A percentile compares a stretch with the other conserved stretches of the same genome.
Evolutionary conservation across 2,329 filamentous ascomycete species (phyloP).

Genomic region (Trichoderma guizhouense): DNA sequence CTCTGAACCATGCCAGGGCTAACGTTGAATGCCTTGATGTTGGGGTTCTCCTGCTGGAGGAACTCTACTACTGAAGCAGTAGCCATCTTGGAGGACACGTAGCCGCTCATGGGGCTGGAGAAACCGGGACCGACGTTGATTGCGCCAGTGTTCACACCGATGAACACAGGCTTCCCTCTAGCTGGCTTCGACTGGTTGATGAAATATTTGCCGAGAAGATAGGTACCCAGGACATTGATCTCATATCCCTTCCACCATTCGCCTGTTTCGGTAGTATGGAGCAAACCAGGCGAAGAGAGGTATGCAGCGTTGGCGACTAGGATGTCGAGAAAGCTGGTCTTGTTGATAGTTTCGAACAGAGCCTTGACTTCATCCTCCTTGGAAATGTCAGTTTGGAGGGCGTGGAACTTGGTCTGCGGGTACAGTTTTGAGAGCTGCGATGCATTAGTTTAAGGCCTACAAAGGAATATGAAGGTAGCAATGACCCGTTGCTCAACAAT

Average conservation of each 20-base stretch:
- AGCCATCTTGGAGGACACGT: background rate
- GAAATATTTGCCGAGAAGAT: background rate
- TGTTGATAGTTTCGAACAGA: background rate
- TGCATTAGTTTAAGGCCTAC: background rate
- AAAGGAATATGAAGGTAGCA: background rate
- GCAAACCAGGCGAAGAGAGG: background rate
- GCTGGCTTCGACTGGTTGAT: background rate
- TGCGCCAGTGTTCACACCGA: background rate
- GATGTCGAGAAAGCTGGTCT: constrained; percentile 1
- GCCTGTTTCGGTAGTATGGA: background rate
- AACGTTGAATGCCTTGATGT: background rate
- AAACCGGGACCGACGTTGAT: background rate
- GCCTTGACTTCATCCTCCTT: background rate
- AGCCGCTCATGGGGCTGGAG: background rate
- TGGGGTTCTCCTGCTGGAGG: background rate
- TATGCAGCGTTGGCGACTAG: constrained; percentile 1
- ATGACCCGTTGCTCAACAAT: background rate
- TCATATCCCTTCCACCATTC: constrained; percentile 10
- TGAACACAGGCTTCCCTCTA: background rate
- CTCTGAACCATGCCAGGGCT: background rate
- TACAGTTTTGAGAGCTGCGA: background rate
- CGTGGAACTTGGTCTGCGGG: background rate
- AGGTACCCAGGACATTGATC: constrained; percentile 2
- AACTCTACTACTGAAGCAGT: constrained; percentile 4
- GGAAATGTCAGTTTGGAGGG: background rate